Conservation (phyloP, 2,329 filamentous ascomycete species). For the Talaromyces sp. region DNA sequence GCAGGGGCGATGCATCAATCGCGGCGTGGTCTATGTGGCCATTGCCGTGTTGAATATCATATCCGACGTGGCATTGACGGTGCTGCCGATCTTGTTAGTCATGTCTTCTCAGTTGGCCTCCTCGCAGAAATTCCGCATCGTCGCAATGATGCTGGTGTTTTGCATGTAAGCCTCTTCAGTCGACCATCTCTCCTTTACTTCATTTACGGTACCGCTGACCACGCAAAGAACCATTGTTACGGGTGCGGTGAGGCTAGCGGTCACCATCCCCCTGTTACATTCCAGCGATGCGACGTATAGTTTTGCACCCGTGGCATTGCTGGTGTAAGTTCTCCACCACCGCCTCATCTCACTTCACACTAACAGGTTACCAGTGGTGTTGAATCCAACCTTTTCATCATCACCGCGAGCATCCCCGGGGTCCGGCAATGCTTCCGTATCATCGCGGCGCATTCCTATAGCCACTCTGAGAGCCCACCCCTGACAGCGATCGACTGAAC, state of each 20-base stretch:
- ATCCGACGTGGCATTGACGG: not conserved
- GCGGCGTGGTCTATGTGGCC: no score
- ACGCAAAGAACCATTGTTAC: not conserved
- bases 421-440: conserved; percentile 1
- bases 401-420: not conserved
- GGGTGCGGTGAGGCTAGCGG: not conserved
- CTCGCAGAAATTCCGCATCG: not conserved
- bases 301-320: not conserved
- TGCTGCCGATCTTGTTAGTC: not conserved
- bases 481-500: not conserved
- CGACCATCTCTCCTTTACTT: no score
- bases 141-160: not conserved
- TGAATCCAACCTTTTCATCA: no score
- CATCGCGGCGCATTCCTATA: not conserved
- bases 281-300: not conserved
- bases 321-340: not conserved
- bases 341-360: no score
- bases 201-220: no score
- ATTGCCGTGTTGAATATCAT: not conserved
- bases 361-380: no score
- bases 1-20: no score
- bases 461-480: not conserved
- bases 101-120: not conserved
- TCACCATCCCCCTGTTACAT: not conserved
- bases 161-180: not conserved